Percentiles rank a stretch among this genome's conserved stretches.
These are phyloP conservation scores for Chrysanthemum makinoi DNA, from an alignment of 129 eudicot species.

Conservation along the genomic window DNA sequence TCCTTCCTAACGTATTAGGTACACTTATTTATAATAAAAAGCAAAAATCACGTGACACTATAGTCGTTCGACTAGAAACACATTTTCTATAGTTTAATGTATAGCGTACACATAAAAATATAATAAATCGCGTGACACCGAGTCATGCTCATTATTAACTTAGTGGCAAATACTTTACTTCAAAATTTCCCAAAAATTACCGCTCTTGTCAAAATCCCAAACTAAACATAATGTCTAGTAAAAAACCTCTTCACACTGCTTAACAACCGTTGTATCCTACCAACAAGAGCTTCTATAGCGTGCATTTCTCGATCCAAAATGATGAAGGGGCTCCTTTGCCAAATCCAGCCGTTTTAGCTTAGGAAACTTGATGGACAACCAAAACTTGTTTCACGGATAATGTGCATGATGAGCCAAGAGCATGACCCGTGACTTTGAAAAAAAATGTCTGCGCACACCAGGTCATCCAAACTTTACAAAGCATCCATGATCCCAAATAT, in stretches of 20 bases:
- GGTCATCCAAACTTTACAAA: slow-evolving; percentile 1
- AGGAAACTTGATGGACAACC: slow-evolving; percentile 7
- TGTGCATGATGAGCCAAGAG: slow-evolving; percentile 9
- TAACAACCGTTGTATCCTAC: slow-evolving; percentile 4
- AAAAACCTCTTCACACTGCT: slow-evolving; percentile 16
- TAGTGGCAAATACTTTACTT: background rate
- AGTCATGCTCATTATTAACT: no score
- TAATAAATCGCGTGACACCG: no score
- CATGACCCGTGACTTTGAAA: background rate
- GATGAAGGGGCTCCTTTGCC: background rate
- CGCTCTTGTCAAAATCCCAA: background rate
- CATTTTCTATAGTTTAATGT: no score
- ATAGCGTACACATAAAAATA: no score
- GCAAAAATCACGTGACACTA: no score
- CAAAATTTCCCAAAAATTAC: slow-evolving; percentile 24
- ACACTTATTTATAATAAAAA: no score
- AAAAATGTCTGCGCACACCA: background rate
- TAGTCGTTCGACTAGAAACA: no score
- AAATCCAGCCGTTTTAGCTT: slow-evolving; percentile 9
- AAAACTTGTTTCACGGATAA: background rate
- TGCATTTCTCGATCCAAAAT: background rate
- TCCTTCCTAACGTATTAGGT: no score
- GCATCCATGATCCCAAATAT: slow-evolving; percentile 12
- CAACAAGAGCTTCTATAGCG: slow-evolving; percentile 10
- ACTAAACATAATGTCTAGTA: background rate